These are phyloP conservation scores for Paraconiothyrium sp. DNA, from an alignment of 2,329 filamentous ascomycete species.

Conservation along the genomic window DNA sequence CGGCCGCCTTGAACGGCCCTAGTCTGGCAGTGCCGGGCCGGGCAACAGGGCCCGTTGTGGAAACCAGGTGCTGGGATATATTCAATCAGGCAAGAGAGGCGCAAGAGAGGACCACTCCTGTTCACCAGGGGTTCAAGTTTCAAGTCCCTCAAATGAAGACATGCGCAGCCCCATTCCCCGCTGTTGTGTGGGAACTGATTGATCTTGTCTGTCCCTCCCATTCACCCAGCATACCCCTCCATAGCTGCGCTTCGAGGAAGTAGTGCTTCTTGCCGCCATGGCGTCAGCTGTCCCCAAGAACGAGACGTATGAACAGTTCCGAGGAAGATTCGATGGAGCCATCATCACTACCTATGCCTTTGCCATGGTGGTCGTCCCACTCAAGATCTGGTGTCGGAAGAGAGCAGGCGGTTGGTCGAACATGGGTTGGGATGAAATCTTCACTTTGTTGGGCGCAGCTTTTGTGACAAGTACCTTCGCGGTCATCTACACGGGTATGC, in stretches of 20 bases:
- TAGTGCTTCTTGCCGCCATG: background rate
- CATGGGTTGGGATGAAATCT: conserved; percentile 30
- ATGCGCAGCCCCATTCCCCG: background rate
- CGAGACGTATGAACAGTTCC: conserved; percentile 9
- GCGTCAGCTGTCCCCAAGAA: background rate
- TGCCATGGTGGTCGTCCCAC: conserved; percentile 33
- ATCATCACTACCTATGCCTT: conserved; percentile 32
- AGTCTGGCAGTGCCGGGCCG: background rate
- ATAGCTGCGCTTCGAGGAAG: background rate
- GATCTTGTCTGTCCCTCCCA: background rate
- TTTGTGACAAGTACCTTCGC: conserved; percentile 31
- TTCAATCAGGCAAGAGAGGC: background rate
- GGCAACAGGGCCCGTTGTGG: background rate
- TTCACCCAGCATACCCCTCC: background rate
- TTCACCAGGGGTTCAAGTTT: background rate
- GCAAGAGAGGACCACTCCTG: background rate
- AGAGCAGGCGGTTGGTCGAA: conserved; percentile 33
- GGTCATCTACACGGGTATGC: conserved; percentile 32
- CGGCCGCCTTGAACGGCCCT: background rate
- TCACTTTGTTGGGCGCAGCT: conserved; percentile 27
- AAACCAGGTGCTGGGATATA: background rate
- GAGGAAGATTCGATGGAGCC: conserved; percentile 26
- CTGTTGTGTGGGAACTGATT: background rate
- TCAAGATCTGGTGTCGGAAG: conserved; percentile 35
- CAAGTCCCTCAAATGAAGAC: conserved; percentile 4